Base-by-base conservation (phyloP, 2,329 filamentous ascomycete species). In the Colletotrichum eleusines region DNA sequence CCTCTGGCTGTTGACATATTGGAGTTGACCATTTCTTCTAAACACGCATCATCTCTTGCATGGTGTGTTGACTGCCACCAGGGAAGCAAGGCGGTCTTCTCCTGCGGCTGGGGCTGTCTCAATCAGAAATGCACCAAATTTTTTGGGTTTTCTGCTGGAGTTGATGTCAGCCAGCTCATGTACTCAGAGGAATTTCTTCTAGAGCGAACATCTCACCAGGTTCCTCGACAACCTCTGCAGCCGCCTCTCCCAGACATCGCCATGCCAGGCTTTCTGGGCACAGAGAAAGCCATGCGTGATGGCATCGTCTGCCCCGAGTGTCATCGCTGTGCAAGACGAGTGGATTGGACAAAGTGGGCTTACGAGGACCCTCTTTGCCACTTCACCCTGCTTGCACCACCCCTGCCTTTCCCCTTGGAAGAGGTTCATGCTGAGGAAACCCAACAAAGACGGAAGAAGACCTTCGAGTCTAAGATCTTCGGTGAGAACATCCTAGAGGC, bases 281-380 rank as follows among this genome's bases (percentile, higher is more conserved):
- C 86, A 0, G 84, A 87, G 14, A 80, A 81, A 3, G 78, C 82
- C 11, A 88, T 86, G 66, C 91, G 88, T 75, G 82, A 83, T 61
- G 92, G 92, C 0, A 87, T 94, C 57, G 87, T 92, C 2, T 95
- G 92, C 74, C 89, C 88, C 0, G 70, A 80, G 1, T 94, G 92
- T 73, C 81, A 83, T 0, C 85, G 88, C 50, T 93, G 91, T 74
- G 89, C 85, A 51, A 84, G 88, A 2, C 85, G 92, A 1, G 81
- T 86, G 18, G 78, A 84, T 31, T 94, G 91, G 90, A 80, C 79
- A 6, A 84, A 85, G 1, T 93, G 90, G 91, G 78, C 81, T 33
- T 94, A 91, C 71, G 81, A 85, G 53, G 87, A 84, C 18, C 72
- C 73, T 0, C 74, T 74, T 1, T 93, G 90, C 74, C 77, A 76